Percentiles rank a stretch among this genome's conserved stretches.
These are phyloP conservation scores for Oropetium thomaeum DNA, from an alignment of 176 grass and related monocot genomes.

Conservation along the genomic window DNA sequence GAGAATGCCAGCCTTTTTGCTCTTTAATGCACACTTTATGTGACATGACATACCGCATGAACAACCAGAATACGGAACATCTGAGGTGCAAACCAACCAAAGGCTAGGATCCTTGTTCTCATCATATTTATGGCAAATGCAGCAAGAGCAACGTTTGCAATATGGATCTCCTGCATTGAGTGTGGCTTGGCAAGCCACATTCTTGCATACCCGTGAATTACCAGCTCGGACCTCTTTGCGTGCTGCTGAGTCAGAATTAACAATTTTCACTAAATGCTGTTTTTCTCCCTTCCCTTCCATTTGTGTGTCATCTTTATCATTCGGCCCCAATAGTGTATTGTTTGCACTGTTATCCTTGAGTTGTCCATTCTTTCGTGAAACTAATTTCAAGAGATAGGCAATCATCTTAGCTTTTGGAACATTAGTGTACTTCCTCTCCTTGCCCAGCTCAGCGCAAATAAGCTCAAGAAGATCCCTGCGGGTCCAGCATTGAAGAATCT, in stretches of 20 bases:
- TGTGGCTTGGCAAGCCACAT: conserved; percentile 75
- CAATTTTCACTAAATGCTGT: conserved; percentile 20
- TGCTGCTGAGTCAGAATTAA: conserved; percentile 25
- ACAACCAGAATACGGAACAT: conserved; percentile 52
- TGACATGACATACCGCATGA: conserved; percentile 84
- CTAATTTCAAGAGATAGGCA: conserved; percentile 70
- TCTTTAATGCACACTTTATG: conserved; percentile 80
- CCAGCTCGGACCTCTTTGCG: conserved; percentile 35
- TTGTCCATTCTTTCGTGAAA: conserved; percentile 48
- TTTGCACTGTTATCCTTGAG: conserved; percentile 34
- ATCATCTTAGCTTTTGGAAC: conserved; percentile 94
- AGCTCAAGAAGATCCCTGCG: conserved; percentile 81
- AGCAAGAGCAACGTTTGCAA: conserved; percentile 90
- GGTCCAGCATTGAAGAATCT: conserved; percentile 92
- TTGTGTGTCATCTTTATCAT: conserved; percentile 40
- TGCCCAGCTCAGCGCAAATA: conserved; percentile 79
- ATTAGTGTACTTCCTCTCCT: conserved; percentile 92
- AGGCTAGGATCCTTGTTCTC: conserved; percentile 96
- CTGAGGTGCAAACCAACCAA: conserved; percentile 91
- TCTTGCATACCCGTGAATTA: conserved; percentile 52
- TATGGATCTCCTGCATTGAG: conserved; percentile 55
- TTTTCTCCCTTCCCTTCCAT: conserved; percentile 38
- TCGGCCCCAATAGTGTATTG: conserved; percentile 11
- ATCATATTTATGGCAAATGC: conserved; percentile 82
- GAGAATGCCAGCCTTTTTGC: conserved; percentile 64